Evolutionary conservation across 2,329 filamentous ascomycete species (phyloP), one percentile per base, ranked within the genome.

Genomic region (Periconia macrospinosa): DNA sequence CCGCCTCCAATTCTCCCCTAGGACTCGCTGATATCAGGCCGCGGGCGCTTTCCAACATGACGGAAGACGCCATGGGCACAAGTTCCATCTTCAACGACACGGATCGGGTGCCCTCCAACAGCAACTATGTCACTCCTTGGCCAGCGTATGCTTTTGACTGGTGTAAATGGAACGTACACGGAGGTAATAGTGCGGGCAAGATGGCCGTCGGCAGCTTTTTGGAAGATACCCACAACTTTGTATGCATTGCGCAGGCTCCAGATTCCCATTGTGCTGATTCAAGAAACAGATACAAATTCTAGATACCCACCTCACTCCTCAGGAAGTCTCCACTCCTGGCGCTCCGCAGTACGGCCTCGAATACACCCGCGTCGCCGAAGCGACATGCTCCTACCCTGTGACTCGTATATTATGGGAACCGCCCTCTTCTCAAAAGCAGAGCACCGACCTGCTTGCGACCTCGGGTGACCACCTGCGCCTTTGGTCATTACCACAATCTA

Each of bases 191-290:
- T 57, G 91, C 91, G 3, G 94, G 94, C 40, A 97, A 97, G 76
- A 84, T 99, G 64, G 94, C 94, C 13, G 83, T 99, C 40, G 94
- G 93, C 55, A 99, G 94, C 78, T 97, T 97, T 72, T 79, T 97
- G 48, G 94, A 99, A 76, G 94, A 99, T 75, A 93, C 92, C 6
- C 94, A 99, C 78, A 99, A 99, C 73, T 99, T 95, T 80, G 92
- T 96, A 79, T 66, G 84, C 75, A 45, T 43, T 41, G 43, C 33
- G n/a, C 20, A 5, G 14, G 8, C 15, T 2, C 6, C 33, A 35
- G 5, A 23, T 35, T 23, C 42, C 13, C 20, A 40, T 41, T 60
- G 67, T 60, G 63, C 43, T 54, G 42, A 59, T 2, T 27, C 42
- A 18, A 23, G 19, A 27, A 8, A 2, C 50, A 96, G 91, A 97